Conservation (phyloP, 139 green algal genomes). For the Chlorella ohadii region DNA sequence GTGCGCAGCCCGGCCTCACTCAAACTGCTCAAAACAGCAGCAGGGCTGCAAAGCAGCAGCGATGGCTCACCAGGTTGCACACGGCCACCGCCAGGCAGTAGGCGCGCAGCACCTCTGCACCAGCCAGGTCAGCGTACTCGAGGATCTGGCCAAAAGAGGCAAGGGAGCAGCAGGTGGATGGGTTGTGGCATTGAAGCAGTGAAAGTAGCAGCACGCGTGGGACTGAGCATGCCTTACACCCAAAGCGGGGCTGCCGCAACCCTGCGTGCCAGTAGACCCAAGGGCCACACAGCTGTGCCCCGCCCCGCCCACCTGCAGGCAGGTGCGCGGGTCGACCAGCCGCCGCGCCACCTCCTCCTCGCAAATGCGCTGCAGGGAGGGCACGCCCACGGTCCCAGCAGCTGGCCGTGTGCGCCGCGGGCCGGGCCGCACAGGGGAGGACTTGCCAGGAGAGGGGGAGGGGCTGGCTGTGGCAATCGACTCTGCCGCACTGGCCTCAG, state of each 20-base stretch:
- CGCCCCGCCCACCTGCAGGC: constrained; percentile 22
- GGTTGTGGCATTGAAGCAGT: too few relatives aligned
- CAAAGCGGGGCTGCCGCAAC: too few relatives aligned
- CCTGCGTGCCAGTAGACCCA: too few relatives aligned
- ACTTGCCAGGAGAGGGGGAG: background rate
- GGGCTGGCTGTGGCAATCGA: background rate
- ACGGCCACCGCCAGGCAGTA: constrained; percentile 76
- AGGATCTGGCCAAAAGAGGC: constrained; percentile 58
- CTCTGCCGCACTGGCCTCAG: background rate
- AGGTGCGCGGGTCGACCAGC: constrained; percentile 84
- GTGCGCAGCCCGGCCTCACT: too few relatives aligned
- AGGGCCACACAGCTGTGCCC: too few relatives aligned
- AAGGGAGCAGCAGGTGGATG: background rate
- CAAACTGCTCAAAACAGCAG: too few relatives aligned
- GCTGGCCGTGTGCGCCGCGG: too few relatives aligned
- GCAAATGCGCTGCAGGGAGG: constrained; percentile 77
- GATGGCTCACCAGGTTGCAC: constrained; percentile 66
- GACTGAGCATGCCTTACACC: too few relatives aligned
- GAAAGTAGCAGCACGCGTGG: too few relatives aligned
- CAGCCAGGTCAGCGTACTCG: constrained; percentile 82
- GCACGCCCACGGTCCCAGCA: constrained; percentile 18
- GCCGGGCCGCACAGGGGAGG: background rate
- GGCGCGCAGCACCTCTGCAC: constrained; percentile 66
- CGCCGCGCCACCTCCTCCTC: constrained; percentile 69
- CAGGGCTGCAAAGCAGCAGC: too few relatives aligned